Base-by-base conservation (phyloP, 139 green algal species). In the Chlorella sp. region DNA sequence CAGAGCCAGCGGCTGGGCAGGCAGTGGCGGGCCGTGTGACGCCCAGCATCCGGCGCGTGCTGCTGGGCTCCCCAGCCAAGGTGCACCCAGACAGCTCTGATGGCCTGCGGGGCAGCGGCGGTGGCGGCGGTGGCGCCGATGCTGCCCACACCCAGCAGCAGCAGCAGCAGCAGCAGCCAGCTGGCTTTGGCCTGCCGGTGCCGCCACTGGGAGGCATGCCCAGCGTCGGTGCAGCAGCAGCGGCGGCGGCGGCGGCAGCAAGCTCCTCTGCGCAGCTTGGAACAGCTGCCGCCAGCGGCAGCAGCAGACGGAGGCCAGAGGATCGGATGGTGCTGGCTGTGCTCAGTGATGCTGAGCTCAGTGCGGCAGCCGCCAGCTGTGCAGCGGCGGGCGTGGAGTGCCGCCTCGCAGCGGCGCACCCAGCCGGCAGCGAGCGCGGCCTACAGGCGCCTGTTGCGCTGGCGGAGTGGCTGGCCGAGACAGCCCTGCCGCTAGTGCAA, bases 301-400 rank as follows among this genome's bases (percentile, higher is more conserved):
- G 54, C 56, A 36, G 77, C 77, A 58, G 77, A 60, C 51, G 20
- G 40, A 69, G 32, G n/a, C 32, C 32, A 34, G 64, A 51, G 38
- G 62, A 82, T 7, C 26, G 64, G 56, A 43, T 84, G 79, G 43
- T 84, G 64, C 26, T 36, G 11, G 30, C 30, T 36, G 64, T 84
- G 79, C 79, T 84, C 8, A 34, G 4, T 22, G 79, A 84, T 17
- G 13, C 14, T 0, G 79, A 75, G 64, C 79, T 84, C 43, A 30
- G 44, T 34, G 64, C 79, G 20, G 79, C 79, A 5, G 46, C 64
- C 4, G 43, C 43, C 22, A 22, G 19, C 44, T 84, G 79, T 44
- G 69, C n/a, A 17, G 79, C 79, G 0, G 79, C 40, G 3, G 79
- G 79, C 19, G 79, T 76, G 44, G 79, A 84, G 79, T 84, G 79